Evolutionary conservation across 768 basidiomycete species (phyloP), one percentile per base, ranked within the genome.

Genomic region (Amylocystis lapponica): DNA sequence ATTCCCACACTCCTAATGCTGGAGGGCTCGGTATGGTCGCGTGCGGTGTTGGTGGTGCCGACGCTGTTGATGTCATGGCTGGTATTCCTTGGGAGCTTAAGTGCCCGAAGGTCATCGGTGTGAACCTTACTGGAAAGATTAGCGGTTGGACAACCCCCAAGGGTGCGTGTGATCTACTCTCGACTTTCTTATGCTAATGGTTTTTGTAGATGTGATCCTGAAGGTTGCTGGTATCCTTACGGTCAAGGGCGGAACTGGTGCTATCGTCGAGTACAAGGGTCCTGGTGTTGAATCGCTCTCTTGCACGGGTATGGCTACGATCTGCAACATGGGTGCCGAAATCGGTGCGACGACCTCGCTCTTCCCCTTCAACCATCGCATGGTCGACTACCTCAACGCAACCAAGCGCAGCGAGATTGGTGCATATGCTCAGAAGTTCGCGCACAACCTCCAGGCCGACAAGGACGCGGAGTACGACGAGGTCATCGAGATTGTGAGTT

Each of bases 321-420:
- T 99, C 59, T 97, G 95, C 68, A 99, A 97, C 81, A 99, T 98
- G 95, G 95, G 95, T 75, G 95, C 95, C 55, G 95, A 99, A 69
- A 97, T 98, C 58, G 95, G 95, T 63, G 96, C 96, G 27, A 99
- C 96, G 9, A 98, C 96, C 17, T 97, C 95, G 14, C 69, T 98
- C 55, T 99, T 99, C 90, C 96, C 96, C 57, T 98, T 87, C 83
- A 99, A 98, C 74, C 64, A 71, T 52, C 90, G 94, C 59, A 98
- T 98, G 96, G 76, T 62, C 57, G 77, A 83, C 61, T 99, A 97
- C 70, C 74, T 99, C 63, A 79, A 86, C 47, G 95, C 95, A n/a
- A 99, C 96, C 54, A 88, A 88, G 63, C 92, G 96, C 53, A 62
- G 68, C 20, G 79, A 86, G 32, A 94, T 97, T 48, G 93, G 86